Evolutionary conservation across 148 eudicot species (phyloP), one percentile per base, ranked within the genome.

Genomic region (Linanthus parryae): DNA sequence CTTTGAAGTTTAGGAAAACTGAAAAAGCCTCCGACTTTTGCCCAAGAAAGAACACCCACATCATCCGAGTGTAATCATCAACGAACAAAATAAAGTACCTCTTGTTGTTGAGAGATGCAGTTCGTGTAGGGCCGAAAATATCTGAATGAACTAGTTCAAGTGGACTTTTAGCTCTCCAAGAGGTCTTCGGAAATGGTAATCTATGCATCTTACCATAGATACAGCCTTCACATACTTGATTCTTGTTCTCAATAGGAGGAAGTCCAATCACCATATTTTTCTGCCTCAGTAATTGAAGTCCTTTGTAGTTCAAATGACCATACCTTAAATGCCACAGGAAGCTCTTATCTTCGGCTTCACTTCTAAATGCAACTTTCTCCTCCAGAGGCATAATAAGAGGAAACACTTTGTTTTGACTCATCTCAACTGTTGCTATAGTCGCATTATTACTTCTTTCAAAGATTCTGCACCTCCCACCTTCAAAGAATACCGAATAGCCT

Each of bases 181-280:
- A 23, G 5, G 19, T 23, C n/a, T 23, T 23, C 1, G 50, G 50
- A 45, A 45, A 45, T 12, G 18, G 50, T 23, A 45, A 8, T n/a
- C 19, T 23, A 45, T 45, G 50, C 50, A 25, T 25, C 3, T 41
- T 44, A 1, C 25, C 15, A 21, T 21, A 20, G 1, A 20, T 9
- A 11, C 27, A 44, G 1, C 48, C 44, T 15, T 39, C 45, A 19
- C 45, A 41, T 3, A 41, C 45, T 41, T 41, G 45, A 41, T 41
- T 19, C 2, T 11, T 41, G 12, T 3, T 41, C 20, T 41, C 24
- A 41, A 41, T 41, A 2, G 0, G 1, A 6, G 24, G 45, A 14
- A 41, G 45, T 1, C 45, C 24, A 19, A 0, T 7, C 10, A 41
- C 45, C 45, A 41, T 41, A 14, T 41, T 19, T 10, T 10, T 41